Base-by-base conservation (phyloP, 2,329 filamentous ascomycete species). In the Fusarium citri region DNA sequence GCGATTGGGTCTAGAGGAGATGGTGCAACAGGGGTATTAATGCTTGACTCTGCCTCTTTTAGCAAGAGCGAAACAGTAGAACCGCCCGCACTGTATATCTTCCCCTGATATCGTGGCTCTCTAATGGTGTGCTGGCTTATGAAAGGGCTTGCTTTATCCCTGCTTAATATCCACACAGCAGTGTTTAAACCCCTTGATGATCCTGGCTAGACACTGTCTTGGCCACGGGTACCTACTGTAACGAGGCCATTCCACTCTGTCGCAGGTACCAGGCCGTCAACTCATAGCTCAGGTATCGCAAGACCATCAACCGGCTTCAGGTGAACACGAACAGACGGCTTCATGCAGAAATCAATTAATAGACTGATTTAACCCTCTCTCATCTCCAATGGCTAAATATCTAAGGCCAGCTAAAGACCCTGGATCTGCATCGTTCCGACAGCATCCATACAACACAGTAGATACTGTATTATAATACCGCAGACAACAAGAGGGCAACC, bases 41-140 rank as follows among this genome's bases (percentile, higher is more conserved):
- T 59, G 69, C 45, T 66, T 45, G 49, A 53, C 68, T 57, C 63
- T 74, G 64, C 54, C 62, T 61, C 42, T 56, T 72, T 72, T 45
- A 58, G 66, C 46, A 31, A 65, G 72, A 74, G 73, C 73, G 72
- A 75, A 75, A 75, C 73, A 63, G 37, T 66, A 62, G 63, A 55
- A 66, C 59, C 61, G 55, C 61, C 59, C 64, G 63, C 72, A 60
- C 62, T 62, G 69, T 68, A 62, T 31, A 43, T 55, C 12, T 23
- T 59, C 69, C 72, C 72, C 72, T 75, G 71, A 65, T 60, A 65
- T 46, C 51, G 55, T 47, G 25, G 61, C 49, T 48, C 54, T 30
- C 15, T n/a, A 25, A 28, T 41, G 48, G 30, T 45, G 37, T 26
- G 23, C 31, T 51, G 58, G 63, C 54, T 54, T 55, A 55, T 60